Evolutionary conservation across 2,329 filamentous ascomycete species (phyloP), one percentile per base, ranked within the genome.

Genomic region (Rosellinia necatrix): DNA sequence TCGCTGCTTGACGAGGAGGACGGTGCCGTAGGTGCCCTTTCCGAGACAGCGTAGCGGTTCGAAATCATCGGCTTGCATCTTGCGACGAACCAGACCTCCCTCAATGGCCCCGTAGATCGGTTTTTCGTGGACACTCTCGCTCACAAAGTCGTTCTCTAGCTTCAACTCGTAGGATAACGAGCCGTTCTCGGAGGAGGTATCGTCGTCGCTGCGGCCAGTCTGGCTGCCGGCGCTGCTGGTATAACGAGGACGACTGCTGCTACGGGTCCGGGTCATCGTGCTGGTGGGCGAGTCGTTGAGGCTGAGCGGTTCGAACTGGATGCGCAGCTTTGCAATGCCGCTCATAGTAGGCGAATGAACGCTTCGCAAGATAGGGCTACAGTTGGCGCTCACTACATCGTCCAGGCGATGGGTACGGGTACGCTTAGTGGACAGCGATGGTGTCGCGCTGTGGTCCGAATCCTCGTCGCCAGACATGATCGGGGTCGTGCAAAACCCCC

Each of bases 11-110:
- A 99, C 96, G 24, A 99, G 82, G 41, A 96, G 78, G 9, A 99
- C 96, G 0, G 93, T 99, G 30, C 94, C 94, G 71, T 94, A 99
- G 12, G 94, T 92, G 44, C 94, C 94, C 71, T 97, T 97, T 53
- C 96, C 96, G 19, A 99, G 86, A 72, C 93, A 97, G 46, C 91
- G 90, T 47, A 99, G 77, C 9, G 90, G 86, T 68, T 96, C 89
- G 71, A 99, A 99, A 71, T 99, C 94, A 9, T 87, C 85, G 2
- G 92, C 87, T 7, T 88, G 89, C 89, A 97, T 97, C 78, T 99
- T 97, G 62, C 90, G 71, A 67, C 79, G 69, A 64, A 81, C 73
- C 52, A 84, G 72, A 13, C 81, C 80, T 22, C 82, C 82, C 64
- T 85, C 84, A 40, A 76, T 75, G 51, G 71, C 71, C 32, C 73